These are phyloP conservation scores for Anthracocystis walkeri DNA, from an alignment of 1,284 basidiomycete species.

Conservation along the genomic window DNA sequence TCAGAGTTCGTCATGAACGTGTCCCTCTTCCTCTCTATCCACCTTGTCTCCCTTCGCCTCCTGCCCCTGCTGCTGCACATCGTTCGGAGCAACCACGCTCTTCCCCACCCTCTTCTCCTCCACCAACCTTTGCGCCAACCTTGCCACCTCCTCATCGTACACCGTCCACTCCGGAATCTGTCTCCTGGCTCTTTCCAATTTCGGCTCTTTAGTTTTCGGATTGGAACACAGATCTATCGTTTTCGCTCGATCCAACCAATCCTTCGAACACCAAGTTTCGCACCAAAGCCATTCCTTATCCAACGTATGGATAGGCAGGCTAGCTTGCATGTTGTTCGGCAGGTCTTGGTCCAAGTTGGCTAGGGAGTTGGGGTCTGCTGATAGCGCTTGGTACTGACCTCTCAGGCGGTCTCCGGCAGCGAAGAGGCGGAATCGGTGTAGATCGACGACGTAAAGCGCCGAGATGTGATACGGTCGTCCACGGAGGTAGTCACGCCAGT, in stretches of 20 bases:
- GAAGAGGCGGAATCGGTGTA: conserved; percentile 88
- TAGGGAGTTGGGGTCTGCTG: conserved; percentile 90
- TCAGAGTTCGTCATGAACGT: conserved; percentile 29
- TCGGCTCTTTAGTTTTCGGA: conserved; percentile 84
- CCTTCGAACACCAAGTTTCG: conserved; percentile 67
- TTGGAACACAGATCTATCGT: conserved; percentile 70
- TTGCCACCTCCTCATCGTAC: conserved; percentile 77
- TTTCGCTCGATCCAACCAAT: conserved; percentile 62
- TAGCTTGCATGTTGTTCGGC: conserved; percentile 63
- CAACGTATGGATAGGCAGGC: conserved; percentile 62
- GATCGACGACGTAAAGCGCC: conserved; percentile 93
- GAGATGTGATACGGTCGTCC: conserved; percentile 63
- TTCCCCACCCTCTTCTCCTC: conserved; percentile 29
- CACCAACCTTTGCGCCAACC: conserved; percentile 63
- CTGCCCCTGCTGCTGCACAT: conserved; percentile 1
- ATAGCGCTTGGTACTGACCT: conserved; percentile 90
- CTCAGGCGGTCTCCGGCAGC: conserved; percentile 84
- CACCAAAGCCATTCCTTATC: conserved; percentile 68
- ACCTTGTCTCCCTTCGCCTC: neutral
- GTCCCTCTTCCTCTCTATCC: neutral
- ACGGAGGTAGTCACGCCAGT: conserved; percentile 64
- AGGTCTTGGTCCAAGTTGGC: conserved; percentile 89
- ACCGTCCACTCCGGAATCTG: conserved; percentile 97
- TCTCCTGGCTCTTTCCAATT: conserved; percentile 84
- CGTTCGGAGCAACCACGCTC: conserved; percentile 37